phyloP scores from a whole-genome alignment of 352 stramenopile species.

The Pythium guiyangense region DNA sequence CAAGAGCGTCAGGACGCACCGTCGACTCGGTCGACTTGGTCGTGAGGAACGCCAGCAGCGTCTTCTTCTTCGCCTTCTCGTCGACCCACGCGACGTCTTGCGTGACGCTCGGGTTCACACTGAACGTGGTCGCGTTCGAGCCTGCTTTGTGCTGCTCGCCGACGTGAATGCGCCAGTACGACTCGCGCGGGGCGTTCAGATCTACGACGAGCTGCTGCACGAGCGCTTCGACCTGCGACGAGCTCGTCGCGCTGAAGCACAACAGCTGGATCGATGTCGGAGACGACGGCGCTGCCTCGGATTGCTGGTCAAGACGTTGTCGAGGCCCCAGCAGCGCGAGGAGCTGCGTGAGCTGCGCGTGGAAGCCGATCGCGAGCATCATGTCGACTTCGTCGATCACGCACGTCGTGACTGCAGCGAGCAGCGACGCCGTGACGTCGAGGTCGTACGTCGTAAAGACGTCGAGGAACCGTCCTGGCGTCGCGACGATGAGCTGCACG shows the following conservation, averaged over 20 bases:
- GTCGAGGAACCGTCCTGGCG: constrained; percentile 57
- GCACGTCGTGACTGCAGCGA: constrained; percentile 38
- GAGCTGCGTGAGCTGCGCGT: constrained; percentile 41
- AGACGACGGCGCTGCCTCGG: neutral
- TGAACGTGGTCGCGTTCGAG: neutral
- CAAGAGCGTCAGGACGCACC: constrained; percentile 29
- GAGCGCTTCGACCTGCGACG: constrained; percentile 29
- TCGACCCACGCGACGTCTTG: constrained; percentile 47
- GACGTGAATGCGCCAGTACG: constrained; percentile 33
- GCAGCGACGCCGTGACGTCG: constrained; percentile 4
- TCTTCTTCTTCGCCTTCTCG: constrained; percentile 56
- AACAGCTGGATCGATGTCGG: constrained; percentile 37
- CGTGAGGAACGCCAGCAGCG: constrained; percentile 39
- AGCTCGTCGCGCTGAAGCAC: constrained; percentile 59
- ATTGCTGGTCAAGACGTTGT: neutral
- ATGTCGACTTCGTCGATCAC: constrained; percentile 76
- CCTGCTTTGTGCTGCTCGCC: constrained; percentile 1
- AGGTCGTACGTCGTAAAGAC: constrained; percentile 20
- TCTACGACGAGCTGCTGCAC: constrained; percentile 26
- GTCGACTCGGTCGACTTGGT: constrained; percentile 32
- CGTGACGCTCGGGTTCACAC: constrained; percentile 25
- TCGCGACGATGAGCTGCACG: constrained; percentile 64
- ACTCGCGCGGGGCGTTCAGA: neutral
- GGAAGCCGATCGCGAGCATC: constrained; percentile 65
- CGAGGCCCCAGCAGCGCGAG: constrained; percentile 25